Evolutionary conservation across 106 monocot genomes (phyloP), one percentile per base, ranked within the genome.

Genomic region (Dendrobium nobile): DNA sequence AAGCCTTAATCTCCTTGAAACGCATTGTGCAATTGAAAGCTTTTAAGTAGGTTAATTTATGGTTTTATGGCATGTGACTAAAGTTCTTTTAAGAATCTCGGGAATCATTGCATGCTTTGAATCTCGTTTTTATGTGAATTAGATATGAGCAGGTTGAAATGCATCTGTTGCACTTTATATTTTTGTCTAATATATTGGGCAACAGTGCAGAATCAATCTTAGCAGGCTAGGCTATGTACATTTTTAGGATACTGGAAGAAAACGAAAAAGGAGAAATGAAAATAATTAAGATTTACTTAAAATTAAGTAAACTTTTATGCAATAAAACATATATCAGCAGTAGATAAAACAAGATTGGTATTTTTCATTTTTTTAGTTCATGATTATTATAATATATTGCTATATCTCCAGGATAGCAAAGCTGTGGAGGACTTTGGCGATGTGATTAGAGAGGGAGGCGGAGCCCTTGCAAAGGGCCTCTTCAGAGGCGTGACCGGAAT

Each of bases 401-500:
- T 27, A 76, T 47, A 1, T 82, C 47, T 84, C 54, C 86, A 98
- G 98, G 98, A 98, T 84, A 94, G 84, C 83, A 98, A 95, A 89
- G 88, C 92, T 56, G 89, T 98, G 10, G 98, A 95, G 82, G 98
- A 98, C 76, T 73, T 98, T 81, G 91, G 98, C 54, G 94, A 98
- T 87, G 91, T 98, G 41, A 95, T 95, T 65, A 91, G 98, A 80
- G 98, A 95, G 54, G 95, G 94, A 73, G 98, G 98, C 73, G 98
- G 95, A 61, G 94, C 98, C 78, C 68, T 98, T 78, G 98, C 98
- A 16, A 98, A 95, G 70, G 92, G 98, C 8, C 75, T 98, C 26
- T 98, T 98, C 72, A 92, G 98, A 87, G 94, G 94, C 59, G 92
- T 98, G n/a, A 93, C 94, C 47, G 98, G 94, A 41, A 94, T 98